These are phyloP conservation scores for Irineochytrium annulatum DNA, from an alignment of 192 early-diverging fungal species.

Conservation along the genomic window DNA sequence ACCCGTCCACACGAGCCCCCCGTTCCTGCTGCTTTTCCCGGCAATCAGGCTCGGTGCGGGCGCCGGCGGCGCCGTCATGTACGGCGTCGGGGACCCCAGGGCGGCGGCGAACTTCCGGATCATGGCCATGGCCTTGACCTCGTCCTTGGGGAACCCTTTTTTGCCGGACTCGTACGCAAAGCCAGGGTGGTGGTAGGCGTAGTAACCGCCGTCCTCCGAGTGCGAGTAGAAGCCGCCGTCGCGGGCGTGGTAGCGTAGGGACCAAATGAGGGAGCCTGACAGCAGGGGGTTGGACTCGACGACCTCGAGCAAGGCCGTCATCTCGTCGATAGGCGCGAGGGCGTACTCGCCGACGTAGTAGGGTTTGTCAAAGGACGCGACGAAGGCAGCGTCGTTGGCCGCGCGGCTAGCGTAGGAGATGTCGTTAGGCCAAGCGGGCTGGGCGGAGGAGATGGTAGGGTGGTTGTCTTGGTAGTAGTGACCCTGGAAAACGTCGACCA, in stretches of 20 bases:
- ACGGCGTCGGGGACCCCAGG: background rate
- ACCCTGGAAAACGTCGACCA: background rate
- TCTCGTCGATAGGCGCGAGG: background rate
- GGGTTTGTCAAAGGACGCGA: conserved; percentile 7
- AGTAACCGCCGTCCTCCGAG: conserved; percentile 21
- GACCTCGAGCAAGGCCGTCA: background rate
- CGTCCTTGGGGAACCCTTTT: background rate
- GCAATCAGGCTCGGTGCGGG: too few relatives aligned
- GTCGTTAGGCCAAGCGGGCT: background rate
- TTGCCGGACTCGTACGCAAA: conserved; percentile 12
- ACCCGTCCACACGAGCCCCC: too few relatives aligned
- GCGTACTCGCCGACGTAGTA: conserved; percentile 31
- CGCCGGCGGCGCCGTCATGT: background rate
- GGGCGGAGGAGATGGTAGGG: background rate
- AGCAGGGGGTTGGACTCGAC: background rate
- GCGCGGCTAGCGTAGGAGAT: too few relatives aligned
- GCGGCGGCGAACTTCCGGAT: background rate
- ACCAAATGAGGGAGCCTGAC: conserved; percentile 27
- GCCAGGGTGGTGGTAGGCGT: conserved; percentile 35
- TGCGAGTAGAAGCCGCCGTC: conserved; percentile 38
- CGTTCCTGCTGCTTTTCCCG: too few relatives aligned
- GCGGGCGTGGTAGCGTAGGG: conserved; percentile 24
- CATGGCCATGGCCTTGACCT: background rate
- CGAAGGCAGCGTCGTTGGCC: background rate
- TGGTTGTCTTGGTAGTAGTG: conserved; percentile 1